Evolutionary conservation across 2,329 filamentous ascomycete species (phyloP), one percentile per base, ranked within the genome.

Genomic region (Nigrospora sphaerica): DNA sequence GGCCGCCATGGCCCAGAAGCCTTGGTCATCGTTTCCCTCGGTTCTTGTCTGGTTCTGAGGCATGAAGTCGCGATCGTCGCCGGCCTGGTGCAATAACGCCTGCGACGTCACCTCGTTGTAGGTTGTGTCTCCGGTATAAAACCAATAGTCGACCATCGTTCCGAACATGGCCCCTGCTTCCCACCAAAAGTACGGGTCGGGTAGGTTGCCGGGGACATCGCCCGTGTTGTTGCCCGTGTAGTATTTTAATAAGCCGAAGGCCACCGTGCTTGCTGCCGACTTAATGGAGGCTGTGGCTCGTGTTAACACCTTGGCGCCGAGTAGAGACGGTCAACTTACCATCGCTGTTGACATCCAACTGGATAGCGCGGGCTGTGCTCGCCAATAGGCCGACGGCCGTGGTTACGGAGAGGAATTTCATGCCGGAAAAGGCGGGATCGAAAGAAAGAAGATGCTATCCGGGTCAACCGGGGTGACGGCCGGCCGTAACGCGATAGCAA

Each of bases 1-100:
- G 12, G 77, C 79, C 3, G 80, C 77, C 60, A 84, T 71, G 9
- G 71, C 80, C 82, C 82, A 85, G 59, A 85, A 84, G 7, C 76
- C 71, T 61, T 80, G 76, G 49, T 80, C 77, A 47, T 80, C 74
- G 54, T 78, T 80, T 45, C 75, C 74, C 36, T 66, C 55, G 6
- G 61, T 60, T 9, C 56, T 54, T 10, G 65, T 66, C 56, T 66
- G 65, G 54, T 71, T 72, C 12, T 51, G 48, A 6, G 73, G 73
- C 68, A 71, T 72, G 56, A 66, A 77, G 52, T 74, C 65, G 38
- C 59, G 52, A 42, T 70, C 60, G 5, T 65, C 62, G 5, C 72
- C 73, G n/a, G 66, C 63, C 54, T 77, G 74, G 51, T 64, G 67
- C 4, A 70, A 54, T 48, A 77, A 51, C 2, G 65, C 71, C 54